Percentiles rank a stretch among this genome's conserved stretches.
These are phyloP conservation scores for Kodamaea anthophila DNA, from an alignment of 1,139 yeast genomes.

Conservation along the genomic window DNA sequence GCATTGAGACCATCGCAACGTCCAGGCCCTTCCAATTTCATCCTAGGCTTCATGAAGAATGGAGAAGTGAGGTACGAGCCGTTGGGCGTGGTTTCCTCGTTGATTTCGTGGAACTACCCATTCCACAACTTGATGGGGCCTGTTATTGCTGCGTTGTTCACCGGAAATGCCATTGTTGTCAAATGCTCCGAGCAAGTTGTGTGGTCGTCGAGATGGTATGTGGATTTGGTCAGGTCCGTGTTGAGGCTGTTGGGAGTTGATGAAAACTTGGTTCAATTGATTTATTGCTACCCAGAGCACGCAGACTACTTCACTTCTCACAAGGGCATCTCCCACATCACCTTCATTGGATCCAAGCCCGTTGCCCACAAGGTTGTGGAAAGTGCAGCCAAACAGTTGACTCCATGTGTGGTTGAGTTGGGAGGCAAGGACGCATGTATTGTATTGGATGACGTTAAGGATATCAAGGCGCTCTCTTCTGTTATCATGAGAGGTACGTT, in stretches of 20 bases:
- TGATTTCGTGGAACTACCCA: constrained; percentile 96
- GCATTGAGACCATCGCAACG: constrained; percentile 67
- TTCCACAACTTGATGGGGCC: constrained; percentile 93
- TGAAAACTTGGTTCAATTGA: constrained; percentile 78
- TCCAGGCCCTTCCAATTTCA: constrained; percentile 79
- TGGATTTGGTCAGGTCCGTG: constrained; percentile 62
- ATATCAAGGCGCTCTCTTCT: constrained; percentile 60
- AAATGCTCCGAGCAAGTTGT: constrained; percentile 94
- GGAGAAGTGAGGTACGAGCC: constrained; percentile 95
- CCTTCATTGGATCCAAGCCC: constrained; percentile 92
- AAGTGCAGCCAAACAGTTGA: constrained; percentile 75
- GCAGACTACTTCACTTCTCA: constrained; percentile 84
- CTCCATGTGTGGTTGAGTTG: constrained; percentile 90
- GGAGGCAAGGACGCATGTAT: constrained; percentile 94
- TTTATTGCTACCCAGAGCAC: constrained; percentile 73
- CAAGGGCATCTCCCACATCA: constrained; percentile 75
- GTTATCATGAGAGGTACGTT: constrained; percentile 89
- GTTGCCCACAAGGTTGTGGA: constrained; percentile 84
- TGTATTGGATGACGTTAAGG: constrained; percentile 67
- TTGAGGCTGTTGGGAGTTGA: constrained; percentile 67
- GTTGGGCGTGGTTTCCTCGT: constrained; percentile 79
- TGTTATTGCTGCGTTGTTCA: constrained; percentile 74
- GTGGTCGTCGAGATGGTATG: constrained; percentile 85
- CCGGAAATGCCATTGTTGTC: constrained; percentile 86
- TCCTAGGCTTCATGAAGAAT: constrained; percentile 66